Conservation (phyloP, 139 green algal species). For the Dunaliella sp. region DNA sequence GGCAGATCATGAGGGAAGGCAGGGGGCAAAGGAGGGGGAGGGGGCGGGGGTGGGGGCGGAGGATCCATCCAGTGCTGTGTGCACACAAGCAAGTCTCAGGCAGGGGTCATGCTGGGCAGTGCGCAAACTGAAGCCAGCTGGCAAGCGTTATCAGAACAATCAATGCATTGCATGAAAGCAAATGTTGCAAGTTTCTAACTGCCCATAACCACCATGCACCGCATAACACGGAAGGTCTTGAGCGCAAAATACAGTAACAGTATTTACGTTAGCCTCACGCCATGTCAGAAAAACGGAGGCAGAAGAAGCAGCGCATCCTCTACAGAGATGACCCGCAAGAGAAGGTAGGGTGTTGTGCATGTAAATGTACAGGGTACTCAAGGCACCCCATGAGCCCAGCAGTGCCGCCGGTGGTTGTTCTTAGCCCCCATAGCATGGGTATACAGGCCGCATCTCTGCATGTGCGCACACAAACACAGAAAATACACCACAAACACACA, state of each 20-base stretch:
- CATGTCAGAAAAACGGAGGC: neutral
- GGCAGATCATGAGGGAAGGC: too few relatives aligned
- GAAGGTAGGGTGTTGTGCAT: conserved; percentile 6
- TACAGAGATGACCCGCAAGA: conserved; percentile 18
- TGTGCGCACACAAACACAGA: too few relatives aligned
- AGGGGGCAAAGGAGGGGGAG: neutral
- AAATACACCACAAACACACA: neutral
- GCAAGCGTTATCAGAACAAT: too few relatives aligned
- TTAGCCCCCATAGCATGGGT: neutral
- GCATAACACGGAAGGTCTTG: neutral
- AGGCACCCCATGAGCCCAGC: neutral
- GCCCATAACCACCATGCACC: neutral
- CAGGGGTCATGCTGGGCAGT: too few relatives aligned
- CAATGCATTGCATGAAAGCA: neutral
- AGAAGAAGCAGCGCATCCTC: conserved; percentile 24
- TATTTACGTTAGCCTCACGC: neutral
- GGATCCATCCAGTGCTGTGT: too few relatives aligned
- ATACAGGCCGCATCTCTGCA: neutral
- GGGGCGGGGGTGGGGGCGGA: neutral
- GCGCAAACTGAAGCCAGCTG: too few relatives aligned
- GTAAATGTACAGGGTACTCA: neutral
- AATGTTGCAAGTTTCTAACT: neutral
- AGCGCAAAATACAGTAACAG: neutral
- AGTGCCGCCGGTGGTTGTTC: neutral
- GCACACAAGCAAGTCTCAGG: too few relatives aligned